phyloP scores from a whole-genome alignment of 805 yeast genomes.

The Monosporozyma aquatica region DNA sequence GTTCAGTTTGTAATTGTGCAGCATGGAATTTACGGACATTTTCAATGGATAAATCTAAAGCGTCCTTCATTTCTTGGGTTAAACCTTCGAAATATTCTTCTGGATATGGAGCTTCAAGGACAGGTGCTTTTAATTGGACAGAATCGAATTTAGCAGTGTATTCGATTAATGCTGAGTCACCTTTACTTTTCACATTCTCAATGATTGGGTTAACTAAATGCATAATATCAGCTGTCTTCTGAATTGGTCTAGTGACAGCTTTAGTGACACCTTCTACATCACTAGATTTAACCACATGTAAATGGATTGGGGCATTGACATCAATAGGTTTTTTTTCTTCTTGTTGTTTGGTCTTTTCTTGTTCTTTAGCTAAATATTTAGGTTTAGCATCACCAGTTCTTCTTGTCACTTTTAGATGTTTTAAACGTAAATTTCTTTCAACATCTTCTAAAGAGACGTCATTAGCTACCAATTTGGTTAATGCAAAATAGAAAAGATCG shows the following conservation, averaged over 20 bases:
- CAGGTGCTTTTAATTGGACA: constrained; percentile 61
- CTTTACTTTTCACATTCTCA: constrained; percentile 61
- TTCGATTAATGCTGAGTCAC: constrained; percentile 85
- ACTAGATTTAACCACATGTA: constrained; percentile 20
- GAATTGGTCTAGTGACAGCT: constrained; percentile 89
- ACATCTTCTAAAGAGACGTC: constrained; percentile 77
- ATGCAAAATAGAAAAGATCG: constrained; percentile 71
- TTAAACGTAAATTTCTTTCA: constrained; percentile 74
- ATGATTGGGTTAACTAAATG: constrained; percentile 85
- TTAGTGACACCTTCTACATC: constrained; percentile 38
- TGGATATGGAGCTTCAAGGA: constrained; percentile 82
- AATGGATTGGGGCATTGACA: constrained; percentile 15
- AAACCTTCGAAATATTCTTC: constrained; percentile 62
- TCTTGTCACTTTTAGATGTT: constrained; percentile 79
- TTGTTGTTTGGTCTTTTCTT: constrained; percentile 13
- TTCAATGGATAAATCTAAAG: constrained; percentile 81
- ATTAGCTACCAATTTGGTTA: constrained; percentile 61
- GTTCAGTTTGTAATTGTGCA: constrained; percentile 74
- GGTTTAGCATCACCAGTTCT: constrained; percentile 95
- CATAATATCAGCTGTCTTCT: constrained; percentile 87
- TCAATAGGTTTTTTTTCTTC: constrained; percentile 16
- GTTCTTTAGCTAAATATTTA: constrained; percentile 41
- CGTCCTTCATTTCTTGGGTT: constrained; percentile 63
- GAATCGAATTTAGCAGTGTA: constrained; percentile 86
- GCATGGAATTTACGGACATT: constrained; percentile 88